Conservation (phyloP, 1,284 basidiomycete species). For the Puccinia hordei region DNA sequence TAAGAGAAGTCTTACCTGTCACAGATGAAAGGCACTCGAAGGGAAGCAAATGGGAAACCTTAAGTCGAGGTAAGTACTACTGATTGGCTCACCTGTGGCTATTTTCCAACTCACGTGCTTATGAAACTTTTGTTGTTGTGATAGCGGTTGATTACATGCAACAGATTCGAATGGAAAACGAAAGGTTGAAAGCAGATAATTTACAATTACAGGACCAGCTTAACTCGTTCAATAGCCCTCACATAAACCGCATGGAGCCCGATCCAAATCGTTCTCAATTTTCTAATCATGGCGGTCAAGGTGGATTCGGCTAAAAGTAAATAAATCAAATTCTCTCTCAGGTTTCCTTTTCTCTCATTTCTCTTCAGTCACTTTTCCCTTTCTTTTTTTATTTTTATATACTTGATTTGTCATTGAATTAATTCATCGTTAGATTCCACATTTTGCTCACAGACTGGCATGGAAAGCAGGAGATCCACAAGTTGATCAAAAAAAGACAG, state of each 20-base stretch:
- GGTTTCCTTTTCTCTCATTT: not conserved
- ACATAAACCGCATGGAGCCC: not conserved
- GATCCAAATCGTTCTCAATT: not conserved
- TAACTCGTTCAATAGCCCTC: constrained; percentile 2
- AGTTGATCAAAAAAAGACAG: not conserved
- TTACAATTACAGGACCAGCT: not conserved
- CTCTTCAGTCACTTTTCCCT: not conserved
- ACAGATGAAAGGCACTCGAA: constrained; percentile 72
- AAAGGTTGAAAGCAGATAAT: constrained; percentile 41
- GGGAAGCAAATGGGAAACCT: constrained; percentile 96
- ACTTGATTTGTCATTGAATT: not conserved
- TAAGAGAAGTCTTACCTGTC: constrained; percentile 83
- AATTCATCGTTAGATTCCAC: not conserved
- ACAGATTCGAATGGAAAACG: constrained; percentile 29
- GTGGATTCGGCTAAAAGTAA: constrained; percentile 12
- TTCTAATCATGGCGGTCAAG: not conserved
- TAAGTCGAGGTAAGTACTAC: constrained; percentile 73
- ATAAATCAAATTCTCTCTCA: not conserved
- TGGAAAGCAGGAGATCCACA: not conserved
- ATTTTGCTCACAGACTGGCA: not conserved
- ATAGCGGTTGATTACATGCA: constrained; percentile 46
- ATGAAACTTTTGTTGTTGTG: not conserved
- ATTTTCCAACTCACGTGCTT: not conserved
- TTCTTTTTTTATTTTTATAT: not conserved
- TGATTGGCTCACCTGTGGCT: not conserved